Base-by-base conservation (phyloP, 257 asterid genomes). In the Mentha longifolia region DNA sequence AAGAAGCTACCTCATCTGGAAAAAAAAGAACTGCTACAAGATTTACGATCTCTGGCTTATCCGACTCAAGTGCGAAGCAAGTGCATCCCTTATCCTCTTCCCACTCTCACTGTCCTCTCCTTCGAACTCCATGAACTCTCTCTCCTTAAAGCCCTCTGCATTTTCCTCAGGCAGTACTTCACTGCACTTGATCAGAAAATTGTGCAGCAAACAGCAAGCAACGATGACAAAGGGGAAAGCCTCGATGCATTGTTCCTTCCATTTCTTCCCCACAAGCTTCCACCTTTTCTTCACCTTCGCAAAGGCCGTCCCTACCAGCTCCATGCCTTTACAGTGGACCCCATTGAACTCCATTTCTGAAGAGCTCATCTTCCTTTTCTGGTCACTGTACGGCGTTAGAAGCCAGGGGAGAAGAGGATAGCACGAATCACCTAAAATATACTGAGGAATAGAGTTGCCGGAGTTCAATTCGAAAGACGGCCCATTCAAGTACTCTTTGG, bases 181-280 rank as follows among this genome's bases (percentile, higher is more conserved):
- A 60, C 97, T 90, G 82, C 97, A 90, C 83, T 90, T 92, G 77
- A 92, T 87, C 68, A 90, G 90, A 82, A 92, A 92, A 86, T 92
- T 92, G 77, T 92, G 96, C 89, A 92, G 89, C 71, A 92, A 82
- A 86, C 97, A 90, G 71, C 95, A 88, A 0, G 95, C 74, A 8
- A 88, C 88, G 33, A 91, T 80, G 7, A 93, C 86, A 69, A 79
- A 91, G 8, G 98, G 97, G 73, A 91, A 87, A 17, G 97, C 94
- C 79, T 91, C 96, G 22, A 89, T 45, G 69, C 90, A 80, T 20
- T 83, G 87, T 41, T 75, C 92, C 20, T 84, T 87, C 95, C 96
- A 89, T 70, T 84, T 91, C 81, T 68, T 79, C 56, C 85, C 90
- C 65, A 91, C 78, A 79, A 89, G 89, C 79, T 91, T 87, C 98